Evolutionary conservation across 1,284 basidiomycete species (phyloP).

Genomic region (Erythrobasidium hasegawianum): DNA sequence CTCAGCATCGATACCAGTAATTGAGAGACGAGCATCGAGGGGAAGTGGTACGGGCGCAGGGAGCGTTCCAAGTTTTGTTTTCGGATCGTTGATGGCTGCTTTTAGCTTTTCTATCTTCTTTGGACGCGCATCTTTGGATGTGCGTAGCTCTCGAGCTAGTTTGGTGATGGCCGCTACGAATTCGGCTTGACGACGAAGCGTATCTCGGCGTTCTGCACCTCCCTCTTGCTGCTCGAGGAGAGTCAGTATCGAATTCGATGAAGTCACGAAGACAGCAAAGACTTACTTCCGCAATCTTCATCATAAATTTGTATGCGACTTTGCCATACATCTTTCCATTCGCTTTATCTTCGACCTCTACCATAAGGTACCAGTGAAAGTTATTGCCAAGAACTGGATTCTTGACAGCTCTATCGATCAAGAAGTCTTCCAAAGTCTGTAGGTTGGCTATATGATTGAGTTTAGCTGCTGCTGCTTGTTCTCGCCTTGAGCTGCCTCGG

Average conservation of each 20-base stretch:
- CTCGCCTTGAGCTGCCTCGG: conserved; percentile 61
- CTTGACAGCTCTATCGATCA: conserved; percentile 76
- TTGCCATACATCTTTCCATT: conserved; percentile 88
- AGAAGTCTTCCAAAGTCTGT: conserved; percentile 74
- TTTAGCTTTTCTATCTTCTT: conserved; percentile 97
- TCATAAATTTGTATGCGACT: conserved; percentile 83
- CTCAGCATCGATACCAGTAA: conserved; percentile 81
- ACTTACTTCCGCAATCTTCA: conserved; percentile 73
- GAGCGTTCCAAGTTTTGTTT: conserved; percentile 71
- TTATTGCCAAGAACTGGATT: conserved; percentile 84
- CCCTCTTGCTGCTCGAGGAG: conserved; percentile 51
- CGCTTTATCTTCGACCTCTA: conserved; percentile 76
- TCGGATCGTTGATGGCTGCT: conserved; percentile 74
- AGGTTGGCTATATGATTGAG: conserved; percentile 57
- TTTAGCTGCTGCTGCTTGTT: conserved; percentile 55
- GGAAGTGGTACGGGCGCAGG: conserved; percentile 73
- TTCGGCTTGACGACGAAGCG: conserved; percentile 78
- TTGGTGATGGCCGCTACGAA: conserved; percentile 77
- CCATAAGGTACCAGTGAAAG: conserved; percentile 96
- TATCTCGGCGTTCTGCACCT: conserved; percentile 72
- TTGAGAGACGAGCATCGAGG: conserved; percentile 74
- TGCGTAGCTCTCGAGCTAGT: conserved; percentile 78
- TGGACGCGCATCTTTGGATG: conserved; percentile 84
- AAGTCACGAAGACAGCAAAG: no score
- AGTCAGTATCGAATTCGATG: no score